Conservation (phyloP, 169 alveolate species). For the Eimeria sp. region DNA sequence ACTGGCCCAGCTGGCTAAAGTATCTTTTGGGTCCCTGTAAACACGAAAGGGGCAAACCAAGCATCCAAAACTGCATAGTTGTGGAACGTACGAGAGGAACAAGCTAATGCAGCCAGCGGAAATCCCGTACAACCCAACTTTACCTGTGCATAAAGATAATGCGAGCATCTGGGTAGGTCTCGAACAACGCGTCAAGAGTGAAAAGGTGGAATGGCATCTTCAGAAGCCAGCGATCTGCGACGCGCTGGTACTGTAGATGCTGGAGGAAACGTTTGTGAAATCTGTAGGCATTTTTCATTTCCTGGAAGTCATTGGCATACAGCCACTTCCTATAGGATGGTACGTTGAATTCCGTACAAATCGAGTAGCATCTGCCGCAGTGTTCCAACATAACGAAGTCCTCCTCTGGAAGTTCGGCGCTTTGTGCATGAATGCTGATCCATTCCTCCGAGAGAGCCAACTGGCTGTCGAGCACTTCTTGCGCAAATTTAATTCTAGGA, state of each 20-base stretch:
- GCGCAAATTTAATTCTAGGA: slow-evolving; percentile 82
- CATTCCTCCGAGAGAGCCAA: slow-evolving; percentile 83
- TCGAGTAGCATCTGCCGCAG: slow-evolving; percentile 83
- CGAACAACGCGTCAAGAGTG: slow-evolving; percentile 84
- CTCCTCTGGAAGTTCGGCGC: slow-evolving; percentile 84
- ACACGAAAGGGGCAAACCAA: neutral
- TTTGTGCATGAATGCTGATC: slow-evolving; percentile 84
- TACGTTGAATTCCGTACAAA: slow-evolving; percentile 80
- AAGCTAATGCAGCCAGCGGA: neutral
- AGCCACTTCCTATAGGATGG: slow-evolving; percentile 82
- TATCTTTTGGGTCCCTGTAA: slow-evolving; percentile 84
- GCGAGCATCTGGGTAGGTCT: slow-evolving; percentile 83
- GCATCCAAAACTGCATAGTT: neutral
- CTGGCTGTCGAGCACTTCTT: slow-evolving; percentile 83
- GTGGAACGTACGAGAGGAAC: neutral
- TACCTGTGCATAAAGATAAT: slow-evolving; percentile 83
- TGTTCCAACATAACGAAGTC: slow-evolving; percentile 85
- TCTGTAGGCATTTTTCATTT: slow-evolving; percentile 78
- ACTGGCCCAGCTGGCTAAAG: slow-evolving; percentile 84
- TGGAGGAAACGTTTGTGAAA: slow-evolving; percentile 85
- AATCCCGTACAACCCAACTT: neutral
- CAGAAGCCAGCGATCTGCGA: slow-evolving; percentile 82
- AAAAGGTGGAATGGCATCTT: slow-evolving; percentile 86
- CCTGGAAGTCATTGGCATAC: slow-evolving; percentile 75
- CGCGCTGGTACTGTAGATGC: slow-evolving; percentile 85